Base-by-base conservation (phyloP, 1,284 basidiomycete species). In the Earliella scabrosa region DNA sequence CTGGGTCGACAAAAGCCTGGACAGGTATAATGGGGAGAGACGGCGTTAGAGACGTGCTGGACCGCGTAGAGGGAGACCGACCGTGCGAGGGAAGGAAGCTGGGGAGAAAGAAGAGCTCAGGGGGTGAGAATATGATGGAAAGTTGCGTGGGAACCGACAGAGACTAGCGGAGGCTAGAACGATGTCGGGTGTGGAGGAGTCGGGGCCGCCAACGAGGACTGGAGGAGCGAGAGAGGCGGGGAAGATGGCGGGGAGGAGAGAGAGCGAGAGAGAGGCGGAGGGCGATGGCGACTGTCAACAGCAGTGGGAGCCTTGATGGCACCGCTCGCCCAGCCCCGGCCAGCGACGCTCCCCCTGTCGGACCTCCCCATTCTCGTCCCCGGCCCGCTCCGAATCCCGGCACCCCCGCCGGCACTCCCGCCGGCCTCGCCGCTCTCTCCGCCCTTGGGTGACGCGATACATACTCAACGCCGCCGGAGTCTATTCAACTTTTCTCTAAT, bases 211-310 rank as follows among this genome's bases (percentile, higher is more conserved):
- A 50, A 52, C 48, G 53, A 51, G 43, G 51, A 31, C 49, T 45
- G 39, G 55, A 38, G 27, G 56, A 20, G 47, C 41, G 48, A 47
- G 58, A 57, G 54, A 49, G 52, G 51, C 52, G 46, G 51, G 57
- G 56, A 50, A 60, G 62, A 61, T 51, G 61, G 60, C 45, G 44
- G 50, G 56, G 58, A 39, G 56, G 47, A 53, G 54, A 54, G 53
- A 49, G 59, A 53, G 56, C 57, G 47, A 56, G 46, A 24, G 39
- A 23, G 57, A 52, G 52, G 61, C n/a, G n/a, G n/a, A n/a, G n/a
- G n/a, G 57, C 60, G 65, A 66, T 63, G 61, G 63, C 56, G 63
- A 66, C 61, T 50, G 62, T 60, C 64, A 59, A 55, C 59, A 58
- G 54, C 45, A 53, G 43, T 56, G 56, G 52, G 56, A 58, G 47